These are phyloP conservation scores for Mycena pura DNA, from an alignment of 768 basidiomycete genomes.

Conservation along the genomic window DNA sequence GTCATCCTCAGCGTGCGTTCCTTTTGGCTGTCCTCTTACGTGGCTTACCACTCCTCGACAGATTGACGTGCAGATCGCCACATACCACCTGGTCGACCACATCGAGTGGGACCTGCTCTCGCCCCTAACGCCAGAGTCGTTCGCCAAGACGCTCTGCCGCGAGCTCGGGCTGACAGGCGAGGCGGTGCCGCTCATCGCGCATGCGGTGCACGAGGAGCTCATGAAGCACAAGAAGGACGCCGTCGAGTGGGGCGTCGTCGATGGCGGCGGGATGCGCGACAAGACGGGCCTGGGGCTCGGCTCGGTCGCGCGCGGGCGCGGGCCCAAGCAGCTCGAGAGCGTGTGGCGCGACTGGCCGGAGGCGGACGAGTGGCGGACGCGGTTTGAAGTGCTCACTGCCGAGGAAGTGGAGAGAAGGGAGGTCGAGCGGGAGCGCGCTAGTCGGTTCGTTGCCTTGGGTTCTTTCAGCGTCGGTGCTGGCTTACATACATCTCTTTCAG, in stretches of 20 bases:
- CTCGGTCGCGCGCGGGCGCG: conserved; percentile 75
- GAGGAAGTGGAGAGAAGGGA: conserved; percentile 95
- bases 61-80: conserved; percentile 97
- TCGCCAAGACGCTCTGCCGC: conserved; percentile 77
- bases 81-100: conserved; percentile 89
- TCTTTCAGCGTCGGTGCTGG: conserved; percentile 9
- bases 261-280: conserved; percentile 72
- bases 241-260: conserved; percentile 91
- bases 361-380: conserved; percentile 87
- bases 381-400: conserved; percentile 82
- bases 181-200: conserved; percentile 86
- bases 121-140: conserved; percentile 85
- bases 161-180: conserved; percentile 92
- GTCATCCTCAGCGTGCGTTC: conserved; percentile 77
- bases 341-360: conserved; percentile 98
- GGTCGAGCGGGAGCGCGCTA: conserved; percentile 85
- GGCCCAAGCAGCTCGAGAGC: conserved; percentile 81
- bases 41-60: conserved; percentile 37
- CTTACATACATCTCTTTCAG: conserved; percentile 38
- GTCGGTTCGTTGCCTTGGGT: conserved; percentile 50
- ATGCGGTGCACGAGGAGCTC: conserved; percentile 95
- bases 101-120: conserved; percentile 99
- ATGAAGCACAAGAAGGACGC: conserved; percentile 95
- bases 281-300: conserved; percentile 82
- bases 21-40: not conserved